phyloP scores from a whole-genome alignment of 192 early-diverging fungal genomes.

The Rhizophagus sp. region DNA sequence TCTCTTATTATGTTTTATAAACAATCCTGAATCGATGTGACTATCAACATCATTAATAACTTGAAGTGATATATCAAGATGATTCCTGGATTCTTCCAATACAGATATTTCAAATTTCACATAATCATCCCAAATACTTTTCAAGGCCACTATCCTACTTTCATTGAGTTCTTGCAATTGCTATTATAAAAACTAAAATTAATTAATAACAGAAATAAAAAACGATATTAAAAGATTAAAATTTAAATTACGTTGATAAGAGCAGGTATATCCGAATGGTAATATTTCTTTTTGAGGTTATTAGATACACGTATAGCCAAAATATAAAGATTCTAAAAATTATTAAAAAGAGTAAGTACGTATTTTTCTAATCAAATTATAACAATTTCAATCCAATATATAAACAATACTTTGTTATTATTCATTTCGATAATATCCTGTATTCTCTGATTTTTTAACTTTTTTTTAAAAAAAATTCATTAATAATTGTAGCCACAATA shows the following conservation, averaged over 20 bases:
- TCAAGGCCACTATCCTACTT: constrained; percentile 53
- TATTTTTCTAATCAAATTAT: neutral
- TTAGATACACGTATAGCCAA: constrained; percentile 63
- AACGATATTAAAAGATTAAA: neutral
- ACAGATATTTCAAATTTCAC: constrained; percentile 46
- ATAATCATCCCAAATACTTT: constrained; percentile 54
- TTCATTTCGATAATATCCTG: constrained; percentile 71
- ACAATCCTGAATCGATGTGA: constrained; percentile 51
- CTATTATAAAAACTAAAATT: constrained; percentile 36
- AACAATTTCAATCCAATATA: neutral
- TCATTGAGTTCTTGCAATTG: constrained; percentile 63
- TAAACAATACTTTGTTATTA: constrained; percentile 54
- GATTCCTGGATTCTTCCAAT: constrained; percentile 34
- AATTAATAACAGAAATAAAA: neutral
- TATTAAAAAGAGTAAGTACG: neutral
- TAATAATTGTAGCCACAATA: neutral
- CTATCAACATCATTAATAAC: constrained; percentile 51
- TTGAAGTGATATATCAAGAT: constrained; percentile 38
- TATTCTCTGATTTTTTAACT: constrained; percentile 43
- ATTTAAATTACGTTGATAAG: constrained; percentile 52
- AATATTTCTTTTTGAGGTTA: constrained; percentile 62
- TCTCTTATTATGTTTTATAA: constrained; percentile 44
- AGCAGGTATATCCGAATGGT: constrained; percentile 60
- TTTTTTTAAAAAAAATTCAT: constrained; percentile 19
- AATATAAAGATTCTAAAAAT: constrained; percentile 67